Conservation (phyloP, 768 basidiomycete genomes). For the Lactifluus hygrophoroides region DNA sequence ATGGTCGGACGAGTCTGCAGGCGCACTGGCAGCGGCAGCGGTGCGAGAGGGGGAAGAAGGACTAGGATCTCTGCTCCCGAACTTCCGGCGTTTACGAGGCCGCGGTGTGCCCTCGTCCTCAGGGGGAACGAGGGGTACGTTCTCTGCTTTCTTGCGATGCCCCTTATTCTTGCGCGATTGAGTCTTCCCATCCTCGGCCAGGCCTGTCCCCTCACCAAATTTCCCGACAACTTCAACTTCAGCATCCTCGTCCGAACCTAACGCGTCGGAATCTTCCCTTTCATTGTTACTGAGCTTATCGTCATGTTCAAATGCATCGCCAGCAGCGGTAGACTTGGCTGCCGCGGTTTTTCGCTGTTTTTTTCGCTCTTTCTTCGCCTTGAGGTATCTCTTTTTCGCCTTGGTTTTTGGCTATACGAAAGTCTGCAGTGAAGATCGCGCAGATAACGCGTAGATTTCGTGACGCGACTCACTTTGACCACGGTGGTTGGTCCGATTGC, state of each 20-base stretch:
- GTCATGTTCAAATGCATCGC: conserved; percentile 21
- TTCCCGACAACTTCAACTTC: no score
- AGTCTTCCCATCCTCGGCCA: neutral
- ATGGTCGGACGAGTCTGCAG: neutral
- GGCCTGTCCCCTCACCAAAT: neutral
- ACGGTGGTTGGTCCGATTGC: neutral
- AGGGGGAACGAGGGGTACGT: neutral
- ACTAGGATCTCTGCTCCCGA: neutral
- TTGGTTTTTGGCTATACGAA: conserved; percentile 48
- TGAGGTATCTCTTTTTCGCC: conserved; percentile 65
- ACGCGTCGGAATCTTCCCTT: neutral
- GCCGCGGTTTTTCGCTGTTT: conserved; percentile 38
- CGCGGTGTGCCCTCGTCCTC: conserved; percentile 4
- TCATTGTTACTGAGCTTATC: neutral
- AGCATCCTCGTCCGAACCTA: neutral
- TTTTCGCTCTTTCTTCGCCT: conserved; percentile 59
- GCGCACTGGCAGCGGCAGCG: no score
- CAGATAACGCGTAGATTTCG: neutral
- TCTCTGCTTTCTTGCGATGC: neutral
- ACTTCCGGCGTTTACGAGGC: conserved; percentile 36
- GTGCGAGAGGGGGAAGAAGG: neutral
- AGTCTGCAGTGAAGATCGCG: neutral
- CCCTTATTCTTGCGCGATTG: neutral
- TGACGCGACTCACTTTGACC: conserved; percentile 18
- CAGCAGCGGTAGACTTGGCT: conserved; percentile 21